These are phyloP conservation scores for Salicornia ramosissima DNA, from an alignment of 148 eudicot genomes.

Conservation along the genomic window DNA sequence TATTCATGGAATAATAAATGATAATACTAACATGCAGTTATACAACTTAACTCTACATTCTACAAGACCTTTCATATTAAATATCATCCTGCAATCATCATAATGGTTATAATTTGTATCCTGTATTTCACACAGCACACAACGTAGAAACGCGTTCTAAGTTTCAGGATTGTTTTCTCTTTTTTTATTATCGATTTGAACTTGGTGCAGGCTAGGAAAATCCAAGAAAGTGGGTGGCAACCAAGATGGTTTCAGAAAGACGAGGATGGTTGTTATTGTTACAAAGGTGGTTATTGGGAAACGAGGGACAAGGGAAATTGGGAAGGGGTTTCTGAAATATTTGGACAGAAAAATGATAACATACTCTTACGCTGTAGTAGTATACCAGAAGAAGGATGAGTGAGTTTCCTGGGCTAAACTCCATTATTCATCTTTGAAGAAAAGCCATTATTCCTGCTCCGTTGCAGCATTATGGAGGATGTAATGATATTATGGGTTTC, in stretches of 20 bases:
- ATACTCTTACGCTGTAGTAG: conserved; percentile 21
- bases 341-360: conserved; percentile 53
- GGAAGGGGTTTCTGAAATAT: conserved; percentile 73
- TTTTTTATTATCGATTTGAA: neutral
- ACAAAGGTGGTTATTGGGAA: conserved; percentile 92
- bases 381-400: conserved; percentile 39
- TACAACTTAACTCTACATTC: neutral
- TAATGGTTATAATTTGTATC: neutral
- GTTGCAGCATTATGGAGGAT: neutral
- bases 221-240: conserved; percentile 96
- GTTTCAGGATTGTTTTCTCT: neutral
- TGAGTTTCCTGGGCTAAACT: conserved; percentile 13
- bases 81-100: too few relatives aligned
- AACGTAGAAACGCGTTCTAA: conserved; percentile 1
- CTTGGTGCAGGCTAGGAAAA: conserved; percentile 64
- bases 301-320: conserved; percentile 59
- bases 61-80: neutral
- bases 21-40: neutral
- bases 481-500: conserved; percentile 5
- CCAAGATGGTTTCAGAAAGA: conserved; percentile 88
- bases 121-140: neutral
- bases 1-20: neutral
- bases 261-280: conserved; percentile 80
- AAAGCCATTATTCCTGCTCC: conserved; percentile 10
- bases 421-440: neutral